These are phyloP conservation scores for Boletus sensibilis DNA, from an alignment of 768 basidiomycete genomes.

Conservation along the genomic window DNA sequence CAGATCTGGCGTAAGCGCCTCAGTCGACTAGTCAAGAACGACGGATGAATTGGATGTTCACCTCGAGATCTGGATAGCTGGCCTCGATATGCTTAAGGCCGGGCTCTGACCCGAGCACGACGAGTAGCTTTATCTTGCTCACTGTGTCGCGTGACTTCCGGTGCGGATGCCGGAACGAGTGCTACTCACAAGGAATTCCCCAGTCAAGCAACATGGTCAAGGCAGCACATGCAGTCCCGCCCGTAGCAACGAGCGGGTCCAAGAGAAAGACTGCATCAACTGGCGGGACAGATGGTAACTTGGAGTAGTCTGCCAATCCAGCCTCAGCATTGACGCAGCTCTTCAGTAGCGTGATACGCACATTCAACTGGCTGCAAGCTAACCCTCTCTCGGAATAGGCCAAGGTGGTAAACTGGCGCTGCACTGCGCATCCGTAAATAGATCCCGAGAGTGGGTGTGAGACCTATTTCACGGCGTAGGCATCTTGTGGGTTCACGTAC, in stretches of 20 bases:
- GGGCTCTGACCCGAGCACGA: conserved; percentile 72
- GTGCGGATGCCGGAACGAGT: not conserved
- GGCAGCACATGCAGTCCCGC: conserved; percentile 88
- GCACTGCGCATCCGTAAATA: conserved; percentile 38
- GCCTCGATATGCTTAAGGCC: conserved; percentile 67
- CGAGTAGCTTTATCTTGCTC: conserved; percentile 75
- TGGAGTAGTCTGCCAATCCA: conserved; percentile 72
- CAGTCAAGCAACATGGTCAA: conserved; percentile 82
- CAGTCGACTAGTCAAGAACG: not conserved
- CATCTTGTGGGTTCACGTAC: conserved; percentile 40
- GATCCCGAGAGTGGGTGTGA: not conserved
- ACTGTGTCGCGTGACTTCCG: conserved; percentile 37
- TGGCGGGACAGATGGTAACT: conserved; percentile 71
- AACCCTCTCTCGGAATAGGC: conserved; percentile 84
- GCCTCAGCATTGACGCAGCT: not conserved
- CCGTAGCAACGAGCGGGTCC: conserved; percentile 93
- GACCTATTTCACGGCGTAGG: not conserved
- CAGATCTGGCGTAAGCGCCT: conserved; percentile 61
- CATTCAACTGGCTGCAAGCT: conserved; percentile 91
- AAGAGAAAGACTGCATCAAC: conserved; percentile 85
- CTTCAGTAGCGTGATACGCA: conserved; percentile 32
- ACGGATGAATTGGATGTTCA: conserved; percentile 23
- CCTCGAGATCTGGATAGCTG: conserved; percentile 81
- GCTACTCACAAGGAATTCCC: conserved; percentile 64
- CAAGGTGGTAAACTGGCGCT: conserved; percentile 88